These are phyloP conservation scores for Fusarium sp. DNA, from an alignment of 2,329 filamentous ascomycete species.

Conservation along the genomic window DNA sequence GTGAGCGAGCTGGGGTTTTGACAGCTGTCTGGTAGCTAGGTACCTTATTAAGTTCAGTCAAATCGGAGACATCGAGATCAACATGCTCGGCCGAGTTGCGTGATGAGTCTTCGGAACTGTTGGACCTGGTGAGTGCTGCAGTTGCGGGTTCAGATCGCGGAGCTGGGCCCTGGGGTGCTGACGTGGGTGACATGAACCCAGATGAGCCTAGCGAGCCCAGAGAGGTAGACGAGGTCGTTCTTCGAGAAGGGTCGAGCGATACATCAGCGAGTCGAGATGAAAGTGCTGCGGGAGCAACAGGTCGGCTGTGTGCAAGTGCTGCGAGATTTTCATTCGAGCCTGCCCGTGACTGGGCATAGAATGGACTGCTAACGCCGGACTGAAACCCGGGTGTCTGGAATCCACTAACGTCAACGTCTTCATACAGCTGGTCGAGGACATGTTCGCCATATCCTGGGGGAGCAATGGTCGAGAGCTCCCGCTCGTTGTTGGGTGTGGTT, in stretches of 20 bases:
- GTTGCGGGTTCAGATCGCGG: conserved; percentile 60
- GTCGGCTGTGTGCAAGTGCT: conserved; percentile 54
- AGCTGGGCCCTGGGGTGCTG: conserved; percentile 52
- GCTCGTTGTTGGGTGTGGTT: conserved; percentile 56
- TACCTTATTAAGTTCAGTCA: conserved; percentile 77
- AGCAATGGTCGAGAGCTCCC: conserved; percentile 73
- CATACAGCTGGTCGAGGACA: conserved; percentile 89
- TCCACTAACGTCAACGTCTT: conserved; percentile 84
- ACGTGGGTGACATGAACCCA: conserved; percentile 59
- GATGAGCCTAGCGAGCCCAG: conserved; percentile 58
- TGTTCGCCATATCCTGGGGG: conserved; percentile 96
- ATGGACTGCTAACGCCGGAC: conserved; percentile 85
- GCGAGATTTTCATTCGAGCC: conserved; percentile 85
- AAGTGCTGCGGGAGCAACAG: conserved; percentile 63
- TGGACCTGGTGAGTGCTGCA: conserved; percentile 64
- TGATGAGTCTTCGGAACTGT: conserved; percentile 65
- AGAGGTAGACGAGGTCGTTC: conserved; percentile 62
- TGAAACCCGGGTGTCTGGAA: conserved; percentile 80
- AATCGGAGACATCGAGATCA: conserved; percentile 69
- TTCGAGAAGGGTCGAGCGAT: conserved; percentile 61
- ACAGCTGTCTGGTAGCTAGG: conserved; percentile 83
- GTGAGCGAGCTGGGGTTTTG: conserved; percentile 69
- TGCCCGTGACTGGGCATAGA: conserved; percentile 76
- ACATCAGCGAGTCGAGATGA: conserved; percentile 79
- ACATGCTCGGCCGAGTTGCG: conserved; percentile 68